phyloP scores from a whole-genome alignment of 2,329 filamentous ascomycete genomes.

The Parastagonospora avenae region DNA sequence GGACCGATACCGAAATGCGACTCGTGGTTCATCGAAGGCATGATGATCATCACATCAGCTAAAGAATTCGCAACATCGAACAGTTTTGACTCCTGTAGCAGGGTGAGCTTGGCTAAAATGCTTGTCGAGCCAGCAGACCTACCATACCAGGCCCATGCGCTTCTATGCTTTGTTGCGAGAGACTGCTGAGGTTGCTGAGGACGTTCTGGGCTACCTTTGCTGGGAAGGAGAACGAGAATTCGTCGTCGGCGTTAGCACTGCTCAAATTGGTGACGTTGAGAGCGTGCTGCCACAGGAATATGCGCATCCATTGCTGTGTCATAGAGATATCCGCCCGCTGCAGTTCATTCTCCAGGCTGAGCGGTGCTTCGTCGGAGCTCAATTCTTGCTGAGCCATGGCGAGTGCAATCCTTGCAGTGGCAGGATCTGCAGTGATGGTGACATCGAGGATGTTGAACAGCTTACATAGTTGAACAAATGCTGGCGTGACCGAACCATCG shows the following conservation, averaged over 20 bases:
- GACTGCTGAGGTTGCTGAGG: conserved; percentile 33
- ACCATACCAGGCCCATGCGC: conserved; percentile 46
- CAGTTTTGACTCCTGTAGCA: conserved; percentile 38
- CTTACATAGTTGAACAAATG: conserved; percentile 42
- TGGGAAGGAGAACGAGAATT: conserved; percentile 44
- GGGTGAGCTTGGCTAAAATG: background rate
- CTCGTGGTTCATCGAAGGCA: conserved; percentile 39
- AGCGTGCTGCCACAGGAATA: conserved; percentile 45
- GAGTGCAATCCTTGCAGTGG: conserved; percentile 34
- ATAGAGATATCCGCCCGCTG: conserved; percentile 45
- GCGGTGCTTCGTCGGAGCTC: conserved; percentile 33
- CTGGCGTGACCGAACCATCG: conserved; percentile 39
- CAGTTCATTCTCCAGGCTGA: conserved; percentile 40
- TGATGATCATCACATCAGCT: conserved; percentile 45
- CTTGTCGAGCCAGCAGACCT: conserved; percentile 1
- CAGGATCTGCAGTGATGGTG: conserved; percentile 41
- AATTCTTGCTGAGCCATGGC: conserved; percentile 41
- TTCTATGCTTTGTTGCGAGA: conserved; percentile 40
- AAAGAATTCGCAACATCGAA: conserved; percentile 45
- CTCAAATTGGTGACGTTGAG: conserved; percentile 40
- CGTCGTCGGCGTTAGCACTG: conserved; percentile 34
- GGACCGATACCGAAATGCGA: conserved; percentile 38
- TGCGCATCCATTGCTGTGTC: conserved; percentile 47
- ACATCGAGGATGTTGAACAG: conserved; percentile 42
- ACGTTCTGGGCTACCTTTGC: conserved; percentile 43